These are phyloP conservation scores for Populus hybrid DNA, from an alignment of 441 rosid genomes.

Conservation along the genomic window DNA sequence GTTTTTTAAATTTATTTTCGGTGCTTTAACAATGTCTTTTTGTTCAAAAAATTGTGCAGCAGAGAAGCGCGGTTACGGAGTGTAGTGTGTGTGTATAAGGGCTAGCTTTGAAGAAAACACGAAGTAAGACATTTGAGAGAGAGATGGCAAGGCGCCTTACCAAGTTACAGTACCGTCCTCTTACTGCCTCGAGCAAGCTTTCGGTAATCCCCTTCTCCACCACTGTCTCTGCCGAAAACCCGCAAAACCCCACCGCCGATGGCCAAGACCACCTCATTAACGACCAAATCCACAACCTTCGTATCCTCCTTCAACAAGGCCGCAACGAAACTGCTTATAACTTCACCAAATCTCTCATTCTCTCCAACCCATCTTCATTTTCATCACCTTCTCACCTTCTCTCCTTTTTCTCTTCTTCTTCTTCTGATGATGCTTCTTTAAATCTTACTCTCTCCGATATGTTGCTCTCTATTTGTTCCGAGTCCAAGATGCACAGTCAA, in stretches of 20 bases:
- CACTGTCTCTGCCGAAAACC: constrained; percentile 15
- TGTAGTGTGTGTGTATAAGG: no score
- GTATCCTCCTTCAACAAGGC: constrained; percentile 50
- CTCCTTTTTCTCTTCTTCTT: constrained; percentile 34
- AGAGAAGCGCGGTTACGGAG: no score
- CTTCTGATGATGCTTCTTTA: constrained; percentile 41
- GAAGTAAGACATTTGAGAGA: background rate
- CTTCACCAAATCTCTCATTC: constrained; percentile 38
- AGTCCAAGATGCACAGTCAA: constrained; percentile 42
- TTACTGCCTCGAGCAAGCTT: no score
- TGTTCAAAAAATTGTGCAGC: no score
- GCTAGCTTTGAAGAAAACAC: background rate
- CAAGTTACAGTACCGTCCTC: background rate
- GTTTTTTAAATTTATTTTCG: no score
- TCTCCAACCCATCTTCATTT: constrained; percentile 34
- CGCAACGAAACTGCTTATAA: constrained; percentile 42
- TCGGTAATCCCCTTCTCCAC: constrained; percentile 2
- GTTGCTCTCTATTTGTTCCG: constrained; percentile 40
- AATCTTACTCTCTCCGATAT: constrained; percentile 39
- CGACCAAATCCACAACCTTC: constrained; percentile 42
- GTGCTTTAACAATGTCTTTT: no score
- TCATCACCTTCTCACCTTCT: constrained; percentile 54
- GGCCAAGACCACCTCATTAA: constrained; percentile 28
- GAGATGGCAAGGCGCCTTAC: background rate
- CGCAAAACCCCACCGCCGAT: background rate